phyloP scores from a whole-genome alignment of 83 land plant genomes.

The Diphasiastrum complanatum region DNA sequence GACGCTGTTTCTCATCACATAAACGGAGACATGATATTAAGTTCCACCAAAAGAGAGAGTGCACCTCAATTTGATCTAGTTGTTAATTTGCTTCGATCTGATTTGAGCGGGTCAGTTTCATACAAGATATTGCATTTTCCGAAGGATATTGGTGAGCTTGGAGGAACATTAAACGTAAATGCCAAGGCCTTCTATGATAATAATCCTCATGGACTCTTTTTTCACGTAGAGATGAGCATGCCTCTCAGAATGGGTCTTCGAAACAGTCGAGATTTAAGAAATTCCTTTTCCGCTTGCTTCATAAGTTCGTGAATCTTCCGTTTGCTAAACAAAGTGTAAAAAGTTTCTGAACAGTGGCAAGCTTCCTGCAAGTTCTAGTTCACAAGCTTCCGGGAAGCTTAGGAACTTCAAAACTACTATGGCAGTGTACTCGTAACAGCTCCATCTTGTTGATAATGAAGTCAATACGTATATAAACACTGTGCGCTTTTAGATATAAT shows the following conservation, averaged over 20 bases:
- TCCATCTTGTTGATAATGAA: too few species aligned
- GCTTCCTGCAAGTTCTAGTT: too few species aligned
- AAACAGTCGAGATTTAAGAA: slow-evolving; percentile 1
- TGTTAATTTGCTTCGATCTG: neutral
- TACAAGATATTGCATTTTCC: slow-evolving; percentile 1
- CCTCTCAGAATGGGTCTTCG: neutral
- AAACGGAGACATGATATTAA: slow-evolving; percentile 7
- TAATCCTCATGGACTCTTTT: slow-evolving; percentile 4
- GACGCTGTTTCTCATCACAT: slow-evolving; percentile 3
- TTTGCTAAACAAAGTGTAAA: too few species aligned
- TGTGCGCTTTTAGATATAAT: too few species aligned
- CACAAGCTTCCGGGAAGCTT: too few species aligned
- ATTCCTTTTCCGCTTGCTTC: neutral
- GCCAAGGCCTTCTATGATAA: slow-evolving; percentile 8
- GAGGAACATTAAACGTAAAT: slow-evolving; percentile 8
- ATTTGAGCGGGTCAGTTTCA: neutral
- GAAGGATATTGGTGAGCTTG: neutral
- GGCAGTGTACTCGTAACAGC: too few species aligned
- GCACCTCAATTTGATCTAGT: neutral
- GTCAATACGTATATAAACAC: too few species aligned
- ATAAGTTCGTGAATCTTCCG: neutral
- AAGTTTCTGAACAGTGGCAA: too few species aligned
- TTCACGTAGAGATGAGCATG: slow-evolving; percentile 17
- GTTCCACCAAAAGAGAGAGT: neutral
- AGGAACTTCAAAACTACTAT: too few species aligned